These are phyloP conservation scores for Lichtheimia ramosa DNA, from an alignment of 371 early-diverging fungal species.

Conservation along the genomic window DNA sequence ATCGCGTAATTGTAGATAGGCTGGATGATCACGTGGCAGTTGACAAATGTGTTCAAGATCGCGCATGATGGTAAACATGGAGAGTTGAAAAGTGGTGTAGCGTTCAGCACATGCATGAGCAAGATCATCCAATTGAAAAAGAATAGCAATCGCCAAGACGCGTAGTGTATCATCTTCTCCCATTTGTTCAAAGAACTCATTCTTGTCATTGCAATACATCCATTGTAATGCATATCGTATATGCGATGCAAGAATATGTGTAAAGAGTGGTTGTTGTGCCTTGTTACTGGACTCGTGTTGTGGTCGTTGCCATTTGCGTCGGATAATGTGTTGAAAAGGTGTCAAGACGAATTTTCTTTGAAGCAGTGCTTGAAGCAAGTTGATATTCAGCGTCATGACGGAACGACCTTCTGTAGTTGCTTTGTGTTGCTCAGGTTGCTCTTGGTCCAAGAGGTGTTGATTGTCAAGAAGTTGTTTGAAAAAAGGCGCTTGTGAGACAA, in stretches of 20 bases:
- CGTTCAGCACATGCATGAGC: slow-evolving; percentile 34
- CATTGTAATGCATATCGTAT: slow-evolving; percentile 44
- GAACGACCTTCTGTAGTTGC: neutral
- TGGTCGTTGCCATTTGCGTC: slow-evolving; percentile 42
- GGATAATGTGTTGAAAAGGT: slow-evolving; percentile 46
- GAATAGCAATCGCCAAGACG: slow-evolving; percentile 33
- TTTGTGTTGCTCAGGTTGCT: neutral
- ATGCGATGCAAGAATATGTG: slow-evolving; percentile 35
- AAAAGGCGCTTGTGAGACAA: slow-evolving; percentile 44
- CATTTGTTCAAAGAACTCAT: slow-evolving; percentile 15
- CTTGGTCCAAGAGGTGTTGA: neutral
- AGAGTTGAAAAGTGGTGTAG: slow-evolving; percentile 34
- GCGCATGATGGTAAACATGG: slow-evolving; percentile 35
- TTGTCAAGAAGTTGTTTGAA: slow-evolving; percentile 25
- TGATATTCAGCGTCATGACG: slow-evolving; percentile 24
- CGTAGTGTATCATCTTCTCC: slow-evolving; percentile 37
- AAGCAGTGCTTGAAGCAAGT: slow-evolving; percentile 30
- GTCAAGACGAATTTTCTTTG: slow-evolving; percentile 37
- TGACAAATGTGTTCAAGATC: slow-evolving; percentile 49
- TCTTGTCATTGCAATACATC: slow-evolving; percentile 33
- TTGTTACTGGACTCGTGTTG: neutral
- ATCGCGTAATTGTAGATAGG: slow-evolving; percentile 40
- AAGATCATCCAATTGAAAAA: slow-evolving; percentile 40
- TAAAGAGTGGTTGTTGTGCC: slow-evolving; percentile 8
- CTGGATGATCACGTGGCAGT: slow-evolving; percentile 29